Percentiles rank a stretch among this genome's conserved stretches.
phyloP scores from a whole-genome alignment of 1,139 yeast genomes.

The Suhomyces taliae region DNA sequence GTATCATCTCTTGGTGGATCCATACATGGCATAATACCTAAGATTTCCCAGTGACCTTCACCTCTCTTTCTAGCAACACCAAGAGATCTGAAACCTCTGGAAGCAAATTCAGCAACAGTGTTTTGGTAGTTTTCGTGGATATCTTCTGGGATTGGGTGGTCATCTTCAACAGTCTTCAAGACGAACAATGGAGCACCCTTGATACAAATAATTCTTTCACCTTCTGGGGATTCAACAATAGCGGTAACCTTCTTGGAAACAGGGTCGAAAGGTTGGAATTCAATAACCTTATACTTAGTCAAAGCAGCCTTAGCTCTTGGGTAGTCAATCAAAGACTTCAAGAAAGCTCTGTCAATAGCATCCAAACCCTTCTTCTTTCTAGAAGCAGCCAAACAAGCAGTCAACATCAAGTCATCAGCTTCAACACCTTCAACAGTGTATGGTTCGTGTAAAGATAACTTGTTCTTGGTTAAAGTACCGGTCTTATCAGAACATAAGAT shows the following conservation, averaged over 20 bases:
- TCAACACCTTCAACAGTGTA: slow-evolving; percentile 99
- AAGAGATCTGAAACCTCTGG: slow-evolving; percentile 97
- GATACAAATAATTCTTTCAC: slow-evolving; percentile 94
- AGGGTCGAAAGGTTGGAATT: slow-evolving; percentile 97
- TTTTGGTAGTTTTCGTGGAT: slow-evolving; percentile 92
- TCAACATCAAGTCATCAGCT: slow-evolving; percentile 94
- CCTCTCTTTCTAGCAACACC: slow-evolving; percentile 99
- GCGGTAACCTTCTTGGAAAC: slow-evolving; percentile 97
- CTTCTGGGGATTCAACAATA: slow-evolving; percentile 92
- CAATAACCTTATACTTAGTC: slow-evolving; percentile 92
- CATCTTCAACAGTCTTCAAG: slow-evolving; percentile 93
- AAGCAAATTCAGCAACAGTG: slow-evolving; percentile 96
- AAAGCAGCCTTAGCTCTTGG: slow-evolving; percentile 96
- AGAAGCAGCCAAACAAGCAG: slow-evolving; percentile 98
- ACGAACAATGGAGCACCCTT: slow-evolving; percentile 98
- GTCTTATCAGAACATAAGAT: slow-evolving; percentile 98
- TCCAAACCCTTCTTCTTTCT: slow-evolving; percentile 99
- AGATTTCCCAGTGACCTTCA: slow-evolving; percentile 97
- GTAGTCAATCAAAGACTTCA: slow-evolving; percentile 80
- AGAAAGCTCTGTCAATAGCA: slow-evolving; percentile 97
- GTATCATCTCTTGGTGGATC: slow-evolving; percentile 99
- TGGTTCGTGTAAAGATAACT: slow-evolving; percentile 94
- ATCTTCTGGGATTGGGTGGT: slow-evolving; percentile 95
- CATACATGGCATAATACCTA: slow-evolving; percentile 98
- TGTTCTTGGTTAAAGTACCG: slow-evolving; percentile 98